Conservation (phyloP, 2,329 filamentous ascomycete species). For the Trichoderma hamatum region DNA sequence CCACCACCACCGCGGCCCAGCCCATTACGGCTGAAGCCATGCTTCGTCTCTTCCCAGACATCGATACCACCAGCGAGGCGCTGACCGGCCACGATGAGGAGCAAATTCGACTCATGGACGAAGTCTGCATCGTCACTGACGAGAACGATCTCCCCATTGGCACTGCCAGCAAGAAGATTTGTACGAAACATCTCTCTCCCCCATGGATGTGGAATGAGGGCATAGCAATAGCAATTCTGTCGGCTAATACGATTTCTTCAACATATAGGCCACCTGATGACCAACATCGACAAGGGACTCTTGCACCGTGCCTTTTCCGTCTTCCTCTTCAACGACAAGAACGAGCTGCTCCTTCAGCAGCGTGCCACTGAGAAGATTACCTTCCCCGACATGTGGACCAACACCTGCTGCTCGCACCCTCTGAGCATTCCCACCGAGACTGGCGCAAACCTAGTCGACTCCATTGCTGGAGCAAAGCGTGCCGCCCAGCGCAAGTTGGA, state of each 20-base stretch:
- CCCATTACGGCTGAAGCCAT: constrained; percentile 85
- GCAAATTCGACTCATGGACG: constrained; percentile 97
- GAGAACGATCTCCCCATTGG: constrained; percentile 91
- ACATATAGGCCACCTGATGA: constrained; percentile 86
- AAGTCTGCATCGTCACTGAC: constrained; percentile 96
- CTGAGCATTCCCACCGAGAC: constrained; percentile 90
- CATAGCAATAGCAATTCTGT: neutral
- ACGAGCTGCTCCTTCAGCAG: constrained; percentile 92
- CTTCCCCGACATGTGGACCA: constrained; percentile 99
- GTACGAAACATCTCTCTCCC: constrained; percentile 55
- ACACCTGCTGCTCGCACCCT: constrained; percentile 98
- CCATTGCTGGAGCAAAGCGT: constrained; percentile 83
- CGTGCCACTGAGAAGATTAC: constrained; percentile 97
- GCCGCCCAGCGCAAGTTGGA: constrained; percentile 92
- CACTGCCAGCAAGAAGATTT: constrained; percentile 96
- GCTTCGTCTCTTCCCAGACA: constrained; percentile 84
- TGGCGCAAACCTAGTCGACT: constrained; percentile 76
- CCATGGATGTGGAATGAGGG: neutral
- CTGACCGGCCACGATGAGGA: constrained; percentile 94
- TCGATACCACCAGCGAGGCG: constrained; percentile 70
- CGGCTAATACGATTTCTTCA: neutral
- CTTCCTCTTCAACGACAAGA: constrained; percentile 94
- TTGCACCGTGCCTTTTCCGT: constrained; percentile 97
- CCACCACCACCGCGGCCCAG: constrained; percentile 48
- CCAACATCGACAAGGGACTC: constrained; percentile 94